phyloP scores from a whole-genome alignment of 2,329 filamentous ascomycete genomes.

The Iodosphaeria phyllophila region DNA sequence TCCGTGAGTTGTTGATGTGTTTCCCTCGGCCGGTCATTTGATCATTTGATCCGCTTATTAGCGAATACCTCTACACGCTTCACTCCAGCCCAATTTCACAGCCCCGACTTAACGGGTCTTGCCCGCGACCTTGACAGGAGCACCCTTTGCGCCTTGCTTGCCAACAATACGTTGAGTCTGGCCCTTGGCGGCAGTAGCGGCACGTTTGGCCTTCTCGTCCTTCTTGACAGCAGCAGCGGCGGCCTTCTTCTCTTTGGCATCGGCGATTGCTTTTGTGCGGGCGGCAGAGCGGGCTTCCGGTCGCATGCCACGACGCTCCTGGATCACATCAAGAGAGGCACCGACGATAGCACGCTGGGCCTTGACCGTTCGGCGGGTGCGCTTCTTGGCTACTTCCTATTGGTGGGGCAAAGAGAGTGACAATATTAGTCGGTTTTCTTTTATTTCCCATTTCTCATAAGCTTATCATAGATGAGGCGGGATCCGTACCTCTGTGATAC shows the following conservation, averaged over 20 bases:
- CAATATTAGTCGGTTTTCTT: slow-evolving; percentile 1
- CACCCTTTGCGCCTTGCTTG: slow-evolving; percentile 96
- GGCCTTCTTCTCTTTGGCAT: slow-evolving; percentile 96
- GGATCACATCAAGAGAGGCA: slow-evolving; percentile 98
- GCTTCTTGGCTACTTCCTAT: slow-evolving; percentile 99
- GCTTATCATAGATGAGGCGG: not conserved
- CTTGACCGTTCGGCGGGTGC: slow-evolving; percentile 95
- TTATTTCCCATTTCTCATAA: not conserved
- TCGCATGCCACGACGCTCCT: slow-evolving; percentile 89
- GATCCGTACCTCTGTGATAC: slow-evolving; percentile 92
- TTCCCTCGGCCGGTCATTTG: no score
- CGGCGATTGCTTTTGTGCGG: slow-evolving; percentile 80
- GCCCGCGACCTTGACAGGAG: slow-evolving; percentile 66
- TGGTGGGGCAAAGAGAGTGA: slow-evolving; percentile 6
- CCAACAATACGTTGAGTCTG: slow-evolving; percentile 65
- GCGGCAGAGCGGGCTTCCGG: slow-evolving; percentile 90
- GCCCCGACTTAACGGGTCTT: slow-evolving; percentile 74
- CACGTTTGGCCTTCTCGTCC: slow-evolving; percentile 95
- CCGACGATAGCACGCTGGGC: slow-evolving; percentile 96
- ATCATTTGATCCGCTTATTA: no score
- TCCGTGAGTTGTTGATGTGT: no score
- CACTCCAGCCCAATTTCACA: no score
- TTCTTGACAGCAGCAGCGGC: slow-evolving; percentile 84
- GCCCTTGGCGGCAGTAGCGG: slow-evolving; percentile 56
- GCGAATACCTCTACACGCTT: no score